phyloP scores from a whole-genome alignment of 2,329 filamentous ascomycete genomes.

The Neofusicoccum umdonicola region DNA sequence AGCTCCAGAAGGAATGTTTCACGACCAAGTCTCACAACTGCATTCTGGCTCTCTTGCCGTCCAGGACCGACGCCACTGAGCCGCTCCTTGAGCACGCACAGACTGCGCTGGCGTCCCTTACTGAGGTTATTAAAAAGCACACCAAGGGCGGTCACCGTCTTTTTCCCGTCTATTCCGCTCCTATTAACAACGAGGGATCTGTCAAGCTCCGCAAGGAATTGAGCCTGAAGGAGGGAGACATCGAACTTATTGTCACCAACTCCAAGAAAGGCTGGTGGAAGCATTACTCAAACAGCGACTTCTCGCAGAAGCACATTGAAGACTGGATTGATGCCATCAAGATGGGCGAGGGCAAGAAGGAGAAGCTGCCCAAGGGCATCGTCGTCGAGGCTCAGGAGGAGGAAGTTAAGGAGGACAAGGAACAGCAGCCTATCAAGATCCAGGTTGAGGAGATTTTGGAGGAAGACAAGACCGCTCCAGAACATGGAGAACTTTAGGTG shows the following conservation, averaged over 20 bases:
- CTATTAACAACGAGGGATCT: constrained; percentile 59
- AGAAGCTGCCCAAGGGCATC: constrained; percentile 59
- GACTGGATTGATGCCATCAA: constrained; percentile 88
- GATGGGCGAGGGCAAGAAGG: constrained; percentile 80
- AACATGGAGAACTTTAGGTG: constrained; percentile 30
- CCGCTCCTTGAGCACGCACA: constrained; percentile 39
- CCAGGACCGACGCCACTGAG: constrained; percentile 35
- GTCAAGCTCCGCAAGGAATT: constrained; percentile 60
- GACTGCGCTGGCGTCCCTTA: constrained; percentile 58
- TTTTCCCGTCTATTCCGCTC: constrained; percentile 81
- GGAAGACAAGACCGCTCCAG: constrained; percentile 20
- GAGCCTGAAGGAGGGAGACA: constrained; percentile 54
- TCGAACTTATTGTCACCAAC: constrained; percentile 80
- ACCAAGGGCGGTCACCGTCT: constrained; percentile 62
- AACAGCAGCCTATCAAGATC: constrained; percentile 32
- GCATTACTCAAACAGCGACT: constrained; percentile 60
- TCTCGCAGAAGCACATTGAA: constrained; percentile 65
- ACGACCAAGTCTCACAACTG: constrained; percentile 76
- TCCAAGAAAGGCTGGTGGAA: constrained; percentile 85
- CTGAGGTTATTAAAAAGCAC: constrained; percentile 75
- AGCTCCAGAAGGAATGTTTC: constrained; percentile 70
- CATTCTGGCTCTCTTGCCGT: constrained; percentile 66
- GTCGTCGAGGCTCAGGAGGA: constrained; percentile 29
- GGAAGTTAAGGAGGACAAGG: constrained; percentile 24
- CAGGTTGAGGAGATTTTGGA: constrained; percentile 31